Base-by-base conservation (phyloP, 2,329 filamentous ascomycete genomes). In the Peltaster fructicola region DNA sequence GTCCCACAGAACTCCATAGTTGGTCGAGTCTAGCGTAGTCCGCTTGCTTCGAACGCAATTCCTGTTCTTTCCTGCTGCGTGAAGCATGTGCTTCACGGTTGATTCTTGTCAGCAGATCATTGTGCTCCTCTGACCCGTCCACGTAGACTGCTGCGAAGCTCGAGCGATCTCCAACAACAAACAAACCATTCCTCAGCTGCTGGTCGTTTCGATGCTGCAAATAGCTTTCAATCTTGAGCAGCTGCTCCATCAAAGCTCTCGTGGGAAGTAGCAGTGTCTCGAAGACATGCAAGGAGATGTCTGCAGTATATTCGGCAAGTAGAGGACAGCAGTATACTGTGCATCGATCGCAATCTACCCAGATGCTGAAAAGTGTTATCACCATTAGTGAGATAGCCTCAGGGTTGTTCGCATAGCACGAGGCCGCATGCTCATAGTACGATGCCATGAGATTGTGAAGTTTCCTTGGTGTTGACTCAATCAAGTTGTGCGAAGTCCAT, bases 301-400 rank as follows among this genome's bases (percentile, higher is more conserved):
- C 48, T 0, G 69, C 64, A 8, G 61, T 51, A 25, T 61, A 71
- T 0, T 64, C 45, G 0, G 23, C 15, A 0, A 78, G 44, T 0
- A 73, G 40, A 0, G 60, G 58, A 22, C 53, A 65, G 1, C 33
- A 31, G 0, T 21, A 7, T 0, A 53, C 44, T 1, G 61, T 59
- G n/a, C 39, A 43, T 7, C 48, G 36, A 32, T 78, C 73, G 41
- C 74, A 56, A 2, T 41, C 36, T 3, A 62, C 40, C 71, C 70
- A 78, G 0, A 71, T 34, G 24, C 67, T 60, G 38, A 75, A 57
- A 0, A 68, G 20, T 6, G 49, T 55, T 1, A 77, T 50, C 0
- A 74, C 43, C 35, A 64, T 55, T 1, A 45, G 29, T 14, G 67
- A 69, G 34, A 56, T 59, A 13, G 62, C 53, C 23, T 64, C 60